Conservation (phyloP, 2,329 filamentous ascomycete species). For the Cytospora schulzeri region DNA sequence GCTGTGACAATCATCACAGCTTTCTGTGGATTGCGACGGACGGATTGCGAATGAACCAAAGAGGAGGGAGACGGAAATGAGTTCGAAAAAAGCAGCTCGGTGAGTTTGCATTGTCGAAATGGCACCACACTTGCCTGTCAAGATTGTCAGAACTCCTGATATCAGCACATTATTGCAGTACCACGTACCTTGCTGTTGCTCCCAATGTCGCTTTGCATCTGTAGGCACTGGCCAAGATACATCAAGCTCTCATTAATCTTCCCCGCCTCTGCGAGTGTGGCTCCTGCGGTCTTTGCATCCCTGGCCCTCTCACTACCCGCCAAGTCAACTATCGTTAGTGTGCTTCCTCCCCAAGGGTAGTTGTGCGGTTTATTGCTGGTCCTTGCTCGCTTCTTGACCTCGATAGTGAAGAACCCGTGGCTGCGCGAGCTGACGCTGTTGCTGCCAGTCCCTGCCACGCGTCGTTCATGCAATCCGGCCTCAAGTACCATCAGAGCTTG, state of each 20-base stretch:
- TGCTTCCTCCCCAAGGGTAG: constrained; percentile 72
- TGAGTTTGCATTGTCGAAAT: constrained; percentile 83
- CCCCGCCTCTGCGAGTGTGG: constrained; percentile 89
- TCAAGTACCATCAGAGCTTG: constrained; percentile 91
- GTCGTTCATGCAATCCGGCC: constrained; percentile 81
- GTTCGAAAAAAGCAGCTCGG: constrained; percentile 84
- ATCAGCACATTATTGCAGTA: no score
- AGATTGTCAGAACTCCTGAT: constrained; percentile 19
- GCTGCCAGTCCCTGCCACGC: constrained; percentile 86
- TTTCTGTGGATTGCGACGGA: constrained; percentile 72
- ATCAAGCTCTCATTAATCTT: constrained; percentile 99
- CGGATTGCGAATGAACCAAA: constrained; percentile 44
- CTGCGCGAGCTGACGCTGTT: constrained; percentile 92
- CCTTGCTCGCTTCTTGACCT: constrained; percentile 77
- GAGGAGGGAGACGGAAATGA: constrained; percentile 68
- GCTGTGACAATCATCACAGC: constrained; percentile 96
- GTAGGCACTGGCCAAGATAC: constrained; percentile 95
- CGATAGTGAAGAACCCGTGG: constrained; percentile 94
- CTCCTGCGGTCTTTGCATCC: constrained; percentile 90
- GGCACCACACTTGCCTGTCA: constrained; percentile 70
- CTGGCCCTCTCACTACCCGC: constrained; percentile 92
- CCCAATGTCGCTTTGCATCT: constrained; percentile 85
- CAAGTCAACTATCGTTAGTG: constrained; percentile 86
- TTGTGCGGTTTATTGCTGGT: constrained; percentile 45
- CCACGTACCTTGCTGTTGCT: constrained; percentile 69